A percentile compares a stretch with the other conserved stretches of the same genome.
Evolutionary conservation across 2,329 filamentous ascomycete genomes (phyloP).

Genomic region (Claviceps sp.): DNA sequence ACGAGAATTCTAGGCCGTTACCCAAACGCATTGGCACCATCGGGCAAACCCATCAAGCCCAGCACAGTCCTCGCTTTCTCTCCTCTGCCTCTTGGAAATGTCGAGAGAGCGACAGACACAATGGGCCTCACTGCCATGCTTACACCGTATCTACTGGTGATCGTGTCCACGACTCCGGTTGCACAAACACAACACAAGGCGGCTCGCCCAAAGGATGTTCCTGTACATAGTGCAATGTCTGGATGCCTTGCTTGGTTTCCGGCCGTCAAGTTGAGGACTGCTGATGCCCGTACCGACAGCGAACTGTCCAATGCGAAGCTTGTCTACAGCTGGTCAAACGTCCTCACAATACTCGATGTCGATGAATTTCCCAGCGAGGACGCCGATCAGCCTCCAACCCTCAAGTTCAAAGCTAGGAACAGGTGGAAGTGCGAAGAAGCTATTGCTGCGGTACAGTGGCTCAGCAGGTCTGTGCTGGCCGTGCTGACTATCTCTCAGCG

Average conservation of each 20-base stretch:
- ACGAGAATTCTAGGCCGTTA: slow-evolving; percentile 86
- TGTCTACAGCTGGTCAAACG: slow-evolving; percentile 96
- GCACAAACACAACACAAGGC: slow-evolving; percentile 96
- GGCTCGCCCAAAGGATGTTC: slow-evolving; percentile 78
- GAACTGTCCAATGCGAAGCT: slow-evolving; percentile 71
- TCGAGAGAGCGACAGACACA: slow-evolving; percentile 73
- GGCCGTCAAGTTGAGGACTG: slow-evolving; percentile 76
- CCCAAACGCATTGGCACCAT: slow-evolving; percentile 51
- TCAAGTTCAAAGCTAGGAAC: slow-evolving; percentile 71
- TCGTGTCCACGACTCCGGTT: slow-evolving; percentile 91
- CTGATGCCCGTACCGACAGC: slow-evolving; percentile 51
- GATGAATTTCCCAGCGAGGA: slow-evolving; percentile 56
- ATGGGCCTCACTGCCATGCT: slow-evolving; percentile 90
- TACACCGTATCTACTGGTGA: slow-evolving; percentile 87
- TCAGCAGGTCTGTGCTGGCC: slow-evolving; percentile 82
- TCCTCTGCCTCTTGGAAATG: slow-evolving; percentile 82
- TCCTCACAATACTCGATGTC: slow-evolving; percentile 86
- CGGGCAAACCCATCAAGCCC: slow-evolving; percentile 63
- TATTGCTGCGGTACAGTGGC: slow-evolving; percentile 93
- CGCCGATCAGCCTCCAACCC: slow-evolving; percentile 61
- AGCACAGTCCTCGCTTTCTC: slow-evolving; percentile 92
- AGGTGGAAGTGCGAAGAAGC: slow-evolving; percentile 90
- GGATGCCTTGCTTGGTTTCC: slow-evolving; percentile 96
- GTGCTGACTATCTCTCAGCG: slow-evolving; percentile 91
- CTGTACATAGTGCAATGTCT: slow-evolving; percentile 80